Evolutionary conservation across 345 rosid species (phyloP), one percentile per base, ranked within the genome.

Genomic region (Eucalyptus cloeziana): DNA sequence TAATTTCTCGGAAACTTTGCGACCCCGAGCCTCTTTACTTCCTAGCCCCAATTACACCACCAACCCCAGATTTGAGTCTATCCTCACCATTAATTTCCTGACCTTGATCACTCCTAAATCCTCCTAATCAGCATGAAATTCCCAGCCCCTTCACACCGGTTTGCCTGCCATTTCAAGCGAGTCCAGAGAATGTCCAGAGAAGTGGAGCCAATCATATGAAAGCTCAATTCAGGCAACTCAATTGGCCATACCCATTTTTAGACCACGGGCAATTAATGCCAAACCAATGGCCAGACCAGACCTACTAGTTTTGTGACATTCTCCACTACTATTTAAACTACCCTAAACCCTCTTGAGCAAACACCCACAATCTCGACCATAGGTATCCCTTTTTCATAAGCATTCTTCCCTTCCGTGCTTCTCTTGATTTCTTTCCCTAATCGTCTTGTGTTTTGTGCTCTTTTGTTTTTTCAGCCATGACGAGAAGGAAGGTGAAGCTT

Each of bases 401-500:
- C 85, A 21, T 76, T 76, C 15, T 76, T 40, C 85, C 85, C 47
- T 76, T 76, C 47, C 40, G 85, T 76, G 47, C 3, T 40, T 76
- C 85, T 37, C 85, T 76, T 40, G 85, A 76, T 76, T 76, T 76
- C 47, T 76, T 76, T 40, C 47, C 85, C 85, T 76, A 76, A 40
- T 76, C 85, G 44, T 76, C 85, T 76, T 40, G 85, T 76, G 85
- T 76, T 40, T 40, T 40, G 47, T 76, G 21, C 87, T 50, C 87
- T 69, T 33, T 52, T 45, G 40, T 25, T 64, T 85, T 56, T 51
- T 44, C 56, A 80, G 43, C 86, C 88, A 94, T 95, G 97, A 92
- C 96, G 4, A 95, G 96, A 90, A 90, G 89, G 90, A 96, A 93
- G 90, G 95, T 95, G 91, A 94, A 93, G 86, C 88, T 96, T 50